Conservation (phyloP, 164 flowering plant species). For the Vitis labrusca region DNA sequence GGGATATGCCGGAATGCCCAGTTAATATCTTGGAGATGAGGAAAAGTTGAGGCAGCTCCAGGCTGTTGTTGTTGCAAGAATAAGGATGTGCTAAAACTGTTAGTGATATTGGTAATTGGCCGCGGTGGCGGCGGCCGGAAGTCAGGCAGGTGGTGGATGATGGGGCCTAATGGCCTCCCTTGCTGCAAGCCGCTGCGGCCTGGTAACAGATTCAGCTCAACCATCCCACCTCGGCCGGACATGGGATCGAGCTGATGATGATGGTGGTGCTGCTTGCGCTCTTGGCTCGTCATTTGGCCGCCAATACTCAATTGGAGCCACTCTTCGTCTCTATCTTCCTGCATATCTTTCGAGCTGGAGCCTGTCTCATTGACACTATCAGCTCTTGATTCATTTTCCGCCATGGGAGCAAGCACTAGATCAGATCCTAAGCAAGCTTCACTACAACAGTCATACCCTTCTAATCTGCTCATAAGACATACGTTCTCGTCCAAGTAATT, state of each 20-base stretch:
- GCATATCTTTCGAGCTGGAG: conserved; percentile 38
- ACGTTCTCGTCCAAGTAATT: conserved; percentile 3
- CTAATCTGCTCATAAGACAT: conserved; percentile 32
- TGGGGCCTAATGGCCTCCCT: conserved; percentile 18
- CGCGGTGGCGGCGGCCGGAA: conserved; percentile 15
- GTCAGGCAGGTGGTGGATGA: conserved; percentile 13
- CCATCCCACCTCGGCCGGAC: conserved; percentile 20
- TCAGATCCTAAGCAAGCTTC: conserved; percentile 41
- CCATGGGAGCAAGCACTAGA: conserved; percentile 39
- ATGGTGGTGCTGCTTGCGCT: conserved; percentile 9
- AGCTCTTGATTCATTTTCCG: conserved; percentile 67
- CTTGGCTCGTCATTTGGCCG: conserved; percentile 3
- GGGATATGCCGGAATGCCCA: conserved; percentile 52
- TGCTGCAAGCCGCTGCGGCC: conserved; percentile 9
- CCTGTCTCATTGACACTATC: conserved; percentile 45
- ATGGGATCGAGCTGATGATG: conserved; percentile 2
- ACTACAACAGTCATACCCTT: conserved; percentile 27
- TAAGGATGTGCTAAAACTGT: conserved; percentile 17
- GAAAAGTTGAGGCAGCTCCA: conserved; percentile 8
- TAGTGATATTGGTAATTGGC: neutral
- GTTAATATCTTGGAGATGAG: conserved; percentile 36
- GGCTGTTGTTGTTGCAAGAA: conserved; percentile 30
- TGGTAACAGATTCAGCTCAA: conserved; percentile 64
- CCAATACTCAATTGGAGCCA: conserved; percentile 88
- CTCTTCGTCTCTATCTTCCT: conserved; percentile 30